phyloP scores from a whole-genome alignment of 1,284 basidiomycete genomes.

The Heterobasidion irregulare region DNA sequence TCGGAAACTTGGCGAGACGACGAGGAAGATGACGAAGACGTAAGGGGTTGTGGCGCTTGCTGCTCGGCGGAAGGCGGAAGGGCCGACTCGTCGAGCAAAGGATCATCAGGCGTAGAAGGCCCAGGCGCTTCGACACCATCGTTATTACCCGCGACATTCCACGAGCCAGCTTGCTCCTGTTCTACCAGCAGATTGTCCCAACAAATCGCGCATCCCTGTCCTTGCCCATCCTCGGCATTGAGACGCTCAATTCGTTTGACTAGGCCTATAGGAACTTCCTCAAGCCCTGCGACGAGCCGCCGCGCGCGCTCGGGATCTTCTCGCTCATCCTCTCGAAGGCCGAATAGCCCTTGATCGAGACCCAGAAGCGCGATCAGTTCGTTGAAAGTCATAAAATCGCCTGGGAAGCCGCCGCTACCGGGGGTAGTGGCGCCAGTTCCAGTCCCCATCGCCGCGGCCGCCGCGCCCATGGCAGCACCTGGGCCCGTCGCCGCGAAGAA shows the following conservation, averaged over 20 bases:
- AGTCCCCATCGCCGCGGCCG: too few relatives aligned
- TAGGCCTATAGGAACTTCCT: slow-evolving; percentile 56
- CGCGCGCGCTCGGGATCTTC: slow-evolving; percentile 62
- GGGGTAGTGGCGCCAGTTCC: neutral
- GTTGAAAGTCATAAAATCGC: neutral
- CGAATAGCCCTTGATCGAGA: slow-evolving; percentile 9
- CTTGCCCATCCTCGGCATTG: slow-evolving; percentile 30
- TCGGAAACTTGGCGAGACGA: slow-evolving; percentile 17
- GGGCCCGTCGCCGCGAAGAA: neutral
- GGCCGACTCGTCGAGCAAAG: neutral
- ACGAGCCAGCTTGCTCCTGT: neutral
- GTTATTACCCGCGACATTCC: neutral
- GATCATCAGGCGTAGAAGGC: neutral
- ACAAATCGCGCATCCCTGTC: slow-evolving; percentile 63
- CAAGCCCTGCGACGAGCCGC: slow-evolving; percentile 51
- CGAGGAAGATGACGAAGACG: slow-evolving; percentile 7
- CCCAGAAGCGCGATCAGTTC: neutral
- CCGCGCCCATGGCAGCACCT: neutral
- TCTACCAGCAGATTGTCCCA: slow-evolving; percentile 58
- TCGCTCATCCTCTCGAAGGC: slow-evolving; percentile 26
- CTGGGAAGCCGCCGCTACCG: neutral
- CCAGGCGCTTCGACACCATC: neutral
- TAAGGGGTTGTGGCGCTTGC: neutral
- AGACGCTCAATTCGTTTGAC: slow-evolving; percentile 59
- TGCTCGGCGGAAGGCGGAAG: too few relatives aligned